A percentile compares a stretch with the other conserved stretches of the same genome.
Evolutionary conservation across 192 early-diverging fungal genomes (phyloP).

Genomic region (Entrophospora sp.): DNA sequence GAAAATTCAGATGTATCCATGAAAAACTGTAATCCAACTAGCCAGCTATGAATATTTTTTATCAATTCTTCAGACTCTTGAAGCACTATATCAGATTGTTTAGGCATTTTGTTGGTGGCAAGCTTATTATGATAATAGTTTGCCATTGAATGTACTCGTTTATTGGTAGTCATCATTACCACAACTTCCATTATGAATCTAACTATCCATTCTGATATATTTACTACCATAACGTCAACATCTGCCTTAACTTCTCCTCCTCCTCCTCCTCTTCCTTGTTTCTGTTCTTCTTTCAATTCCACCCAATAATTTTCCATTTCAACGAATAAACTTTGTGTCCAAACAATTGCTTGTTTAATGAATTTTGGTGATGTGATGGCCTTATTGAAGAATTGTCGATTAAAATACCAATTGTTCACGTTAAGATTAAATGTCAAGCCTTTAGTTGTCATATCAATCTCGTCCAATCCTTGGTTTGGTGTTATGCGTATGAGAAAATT

Average conservation of each 20-base stretch:
- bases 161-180: neutral
- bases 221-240: neutral
- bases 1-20: neutral
- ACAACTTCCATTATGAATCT: neutral
- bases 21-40: slow-evolving; percentile 8
- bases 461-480: slow-evolving; percentile 1
- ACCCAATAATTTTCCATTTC: slow-evolving; percentile 16
- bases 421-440: slow-evolving; percentile 10
- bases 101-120: neutral
- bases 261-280: no score
- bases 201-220: slow-evolving; percentile 6
- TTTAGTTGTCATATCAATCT: neutral
- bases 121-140: slow-evolving; percentile 8
- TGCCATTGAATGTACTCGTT: neutral
- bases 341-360: neutral
- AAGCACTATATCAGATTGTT: neutral
- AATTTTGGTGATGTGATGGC: slow-evolving; percentile 1
- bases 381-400: slow-evolving; percentile 6
- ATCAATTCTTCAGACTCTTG: neutral
- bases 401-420: slow-evolving; percentile 2
- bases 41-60: neutral
- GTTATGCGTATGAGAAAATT: slow-evolving; percentile 8
- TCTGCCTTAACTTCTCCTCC: no score
- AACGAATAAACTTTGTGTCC: neutral
- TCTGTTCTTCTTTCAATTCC: neutral